Percentiles rank a stretch among this genome's conserved stretches.
Conservation (phyloP, 2,329 filamentous ascomycete species). For the Coniochaeta pulveracea region DNA sequence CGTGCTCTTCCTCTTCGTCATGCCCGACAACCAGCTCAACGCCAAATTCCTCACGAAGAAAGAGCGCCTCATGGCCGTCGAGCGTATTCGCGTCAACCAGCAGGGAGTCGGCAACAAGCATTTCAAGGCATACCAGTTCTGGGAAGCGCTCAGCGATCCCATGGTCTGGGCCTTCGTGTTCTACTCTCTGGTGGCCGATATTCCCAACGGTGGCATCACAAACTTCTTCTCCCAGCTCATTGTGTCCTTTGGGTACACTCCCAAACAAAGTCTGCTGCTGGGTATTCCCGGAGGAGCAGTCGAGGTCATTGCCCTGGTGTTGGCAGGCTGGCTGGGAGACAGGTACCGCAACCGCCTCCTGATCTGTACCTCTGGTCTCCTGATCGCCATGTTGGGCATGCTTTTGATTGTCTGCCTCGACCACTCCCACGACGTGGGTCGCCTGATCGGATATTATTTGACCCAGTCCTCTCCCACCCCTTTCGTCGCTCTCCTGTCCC, state of each 20-base stretch:
- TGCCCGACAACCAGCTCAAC: slow-evolving; percentile 30
- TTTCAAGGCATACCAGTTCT: slow-evolving; percentile 51
- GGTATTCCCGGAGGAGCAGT: slow-evolving; percentile 55
- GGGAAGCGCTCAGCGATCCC: slow-evolving; percentile 24
- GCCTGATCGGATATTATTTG: slow-evolving; percentile 55
- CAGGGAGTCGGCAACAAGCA: slow-evolving; percentile 62
- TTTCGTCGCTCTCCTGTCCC: slow-evolving; percentile 51
- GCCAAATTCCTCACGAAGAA: slow-evolving; percentile 38
- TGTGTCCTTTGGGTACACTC: slow-evolving; percentile 50
- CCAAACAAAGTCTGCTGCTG: slow-evolving; percentile 50
- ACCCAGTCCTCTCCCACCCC: slow-evolving; percentile 47
- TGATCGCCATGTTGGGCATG: slow-evolving; percentile 46
- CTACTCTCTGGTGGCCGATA: slow-evolving; percentile 19
- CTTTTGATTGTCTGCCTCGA: slow-evolving; percentile 54
- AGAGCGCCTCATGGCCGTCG: slow-evolving; percentile 40
- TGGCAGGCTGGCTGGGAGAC: slow-evolving; percentile 38
- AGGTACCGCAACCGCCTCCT: slow-evolving; percentile 44
- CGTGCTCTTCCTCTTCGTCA: slow-evolving; percentile 33
- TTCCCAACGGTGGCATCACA: slow-evolving; percentile 23
- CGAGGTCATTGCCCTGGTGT: slow-evolving; percentile 27
- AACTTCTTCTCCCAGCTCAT: slow-evolving; percentile 31
- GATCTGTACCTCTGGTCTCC: slow-evolving; percentile 37
- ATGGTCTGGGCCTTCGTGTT: slow-evolving; percentile 25
- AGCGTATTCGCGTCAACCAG: slow-evolving; percentile 50
- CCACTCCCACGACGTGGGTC: slow-evolving; percentile 41